These are phyloP conservation scores for Phytopythium montanum DNA, from an alignment of 352 stramenopile genomes.

Conservation along the genomic window DNA sequence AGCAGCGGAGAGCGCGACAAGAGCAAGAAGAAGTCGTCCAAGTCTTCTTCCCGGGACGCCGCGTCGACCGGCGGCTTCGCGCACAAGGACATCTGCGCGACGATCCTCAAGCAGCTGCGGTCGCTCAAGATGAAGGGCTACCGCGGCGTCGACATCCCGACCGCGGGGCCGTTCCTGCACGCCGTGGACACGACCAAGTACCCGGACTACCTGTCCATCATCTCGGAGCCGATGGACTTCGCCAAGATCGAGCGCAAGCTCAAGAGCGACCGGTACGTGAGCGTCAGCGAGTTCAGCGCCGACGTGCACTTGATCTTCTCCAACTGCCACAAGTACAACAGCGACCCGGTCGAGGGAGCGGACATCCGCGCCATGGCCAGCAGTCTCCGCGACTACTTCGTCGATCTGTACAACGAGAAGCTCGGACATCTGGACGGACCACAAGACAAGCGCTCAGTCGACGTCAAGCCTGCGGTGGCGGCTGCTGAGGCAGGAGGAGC, in stretches of 20 bases:
- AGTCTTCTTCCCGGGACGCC: constrained; percentile 34
- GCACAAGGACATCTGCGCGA: constrained; percentile 60
- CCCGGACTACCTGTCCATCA: constrained; percentile 73
- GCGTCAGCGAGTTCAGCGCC: constrained; percentile 75
- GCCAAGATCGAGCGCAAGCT: constrained; percentile 85
- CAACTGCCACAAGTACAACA: constrained; percentile 90
- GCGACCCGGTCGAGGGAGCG: constrained; percentile 76
- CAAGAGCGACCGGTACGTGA: constrained; percentile 78
- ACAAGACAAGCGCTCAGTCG: constrained; percentile 13
- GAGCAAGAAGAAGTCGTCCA: constrained; percentile 31
- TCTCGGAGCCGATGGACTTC: constrained; percentile 86
- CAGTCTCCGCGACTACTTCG: constrained; percentile 79
- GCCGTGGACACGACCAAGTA: constrained; percentile 87
- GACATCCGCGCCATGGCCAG: constrained; percentile 86
- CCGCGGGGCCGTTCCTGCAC: constrained; percentile 74
- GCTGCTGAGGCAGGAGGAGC: background rate
- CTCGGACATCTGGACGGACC: constrained; percentile 38
- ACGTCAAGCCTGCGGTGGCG: constrained; percentile 8
- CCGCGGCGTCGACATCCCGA: constrained; percentile 77
- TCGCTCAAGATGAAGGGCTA: constrained; percentile 86
- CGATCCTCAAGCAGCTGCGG: constrained; percentile 69
- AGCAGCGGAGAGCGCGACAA: constrained; percentile 20
- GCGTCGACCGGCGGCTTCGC: constrained; percentile 23
- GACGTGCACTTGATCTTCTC: constrained; percentile 87
- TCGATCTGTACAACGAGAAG: constrained; percentile 67